Base-by-base conservation (phyloP, 2,329 filamentous ascomycete genomes). In the Nakataea oryzae region DNA sequence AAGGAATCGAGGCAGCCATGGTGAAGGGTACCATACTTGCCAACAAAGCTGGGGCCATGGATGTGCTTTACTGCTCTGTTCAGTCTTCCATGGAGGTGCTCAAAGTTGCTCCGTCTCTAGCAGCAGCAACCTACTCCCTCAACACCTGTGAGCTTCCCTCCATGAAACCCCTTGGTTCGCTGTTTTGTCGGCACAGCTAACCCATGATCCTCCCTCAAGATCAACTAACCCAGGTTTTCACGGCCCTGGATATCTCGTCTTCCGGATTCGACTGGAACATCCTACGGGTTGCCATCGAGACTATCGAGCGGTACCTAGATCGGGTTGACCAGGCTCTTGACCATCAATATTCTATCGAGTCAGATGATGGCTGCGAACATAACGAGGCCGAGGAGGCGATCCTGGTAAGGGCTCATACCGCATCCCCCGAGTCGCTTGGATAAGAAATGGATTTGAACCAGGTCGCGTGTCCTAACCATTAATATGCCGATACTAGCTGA, bases 1-100 rank as follows among this genome's bases (percentile, higher is more conserved):
- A 70, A 24, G 70, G 72, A 1, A 72, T 84, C 54, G 76, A 73
- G 61, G 71, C 75, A 13, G 76, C 78, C 3, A 71, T 80, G 67
- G 72, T 83, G 62, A 75, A 79, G 32, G 73, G 76, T 1, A 80
- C 84, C 69, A 75, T 85, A 26, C 74, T 73, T 24, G 73, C 73
- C 66, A 86, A 86, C 68, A 82, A 78, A 65, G 76, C 77, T 27
- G 78, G 80, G 5, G 76, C 81, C 2, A 76, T 80, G 72, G 82
- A 86, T 62, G 73, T 85, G 34, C 68, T 86, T 14, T 70, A 79
- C 60, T 74, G 76, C 62, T 82, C 79, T 5, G 71, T 79, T 50
- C 73, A 72, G 58, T 75, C 80, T 1, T 84, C 81, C 12, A 68
- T 82, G 50, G 79, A 83, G 64, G 81, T 83, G 3, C 73, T 85